These are phyloP conservation scores for Sarocladiaceae sp. DNA, from an alignment of 2,329 filamentous ascomycete species.

Conservation along the genomic window DNA sequence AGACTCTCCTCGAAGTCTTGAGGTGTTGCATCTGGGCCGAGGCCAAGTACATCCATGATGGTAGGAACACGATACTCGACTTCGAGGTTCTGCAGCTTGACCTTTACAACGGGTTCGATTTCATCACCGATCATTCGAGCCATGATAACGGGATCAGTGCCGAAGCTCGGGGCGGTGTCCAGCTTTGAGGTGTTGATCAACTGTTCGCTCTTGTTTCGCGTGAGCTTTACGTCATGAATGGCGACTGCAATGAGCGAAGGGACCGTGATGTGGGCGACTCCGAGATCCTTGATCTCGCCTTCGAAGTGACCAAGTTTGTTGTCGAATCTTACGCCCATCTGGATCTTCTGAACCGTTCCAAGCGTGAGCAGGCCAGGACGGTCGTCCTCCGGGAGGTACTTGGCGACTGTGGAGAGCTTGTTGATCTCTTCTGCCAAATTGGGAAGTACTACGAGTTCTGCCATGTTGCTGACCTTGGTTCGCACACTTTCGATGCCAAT, in stretches of 20 bases:
- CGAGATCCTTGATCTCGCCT: slow-evolving; percentile 53
- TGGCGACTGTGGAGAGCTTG: slow-evolving; percentile 79
- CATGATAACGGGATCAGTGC: slow-evolving; percentile 59
- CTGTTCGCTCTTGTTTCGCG: slow-evolving; percentile 62
- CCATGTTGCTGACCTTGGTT: slow-evolving; percentile 54
- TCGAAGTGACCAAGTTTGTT: slow-evolving; percentile 61
- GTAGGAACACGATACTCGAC: slow-evolving; percentile 87
- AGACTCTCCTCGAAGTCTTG: slow-evolving; percentile 72
- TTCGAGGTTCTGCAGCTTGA: slow-evolving; percentile 78
- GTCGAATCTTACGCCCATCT: slow-evolving; percentile 57
- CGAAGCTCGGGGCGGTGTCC: slow-evolving; percentile 14
- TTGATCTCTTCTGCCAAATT: slow-evolving; percentile 71
- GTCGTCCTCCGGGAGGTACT: slow-evolving; percentile 94
- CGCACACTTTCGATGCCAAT: slow-evolving; percentile 60
- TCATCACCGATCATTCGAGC: slow-evolving; percentile 88
- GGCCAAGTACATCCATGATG: slow-evolving; percentile 69
- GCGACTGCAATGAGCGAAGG: slow-evolving; percentile 79
- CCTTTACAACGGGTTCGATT: slow-evolving; percentile 81
- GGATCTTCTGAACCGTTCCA: slow-evolving; percentile 56
- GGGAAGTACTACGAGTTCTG: slow-evolving; percentile 61
- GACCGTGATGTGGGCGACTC: slow-evolving; percentile 75
- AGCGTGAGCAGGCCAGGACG: slow-evolving; percentile 81
- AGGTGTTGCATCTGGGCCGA: slow-evolving; percentile 59
- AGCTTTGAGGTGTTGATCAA: slow-evolving; percentile 45
- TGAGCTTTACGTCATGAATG: slow-evolving; percentile 54